Conservation (phyloP, 2,329 filamentous ascomycete species). For the Colletotrichum neosansevieriae region DNA sequence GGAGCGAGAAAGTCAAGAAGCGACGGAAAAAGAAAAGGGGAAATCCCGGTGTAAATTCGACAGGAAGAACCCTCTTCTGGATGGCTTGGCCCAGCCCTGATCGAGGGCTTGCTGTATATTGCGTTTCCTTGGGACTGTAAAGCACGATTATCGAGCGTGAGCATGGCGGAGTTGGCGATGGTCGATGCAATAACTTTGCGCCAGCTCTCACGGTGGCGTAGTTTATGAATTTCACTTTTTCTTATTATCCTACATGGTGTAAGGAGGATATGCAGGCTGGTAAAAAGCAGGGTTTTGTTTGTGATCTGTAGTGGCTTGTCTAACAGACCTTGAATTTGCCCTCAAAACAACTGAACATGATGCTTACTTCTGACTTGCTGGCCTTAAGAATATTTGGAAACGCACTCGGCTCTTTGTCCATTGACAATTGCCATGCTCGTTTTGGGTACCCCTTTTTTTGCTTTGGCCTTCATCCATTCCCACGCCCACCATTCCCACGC, state of each 20-base stretch:
- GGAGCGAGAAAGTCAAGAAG: constrained; percentile 14
- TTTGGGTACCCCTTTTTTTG: not conserved
- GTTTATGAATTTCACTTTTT: constrained; percentile 21
- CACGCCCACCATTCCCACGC: constrained; percentile 8
- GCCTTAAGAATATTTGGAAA: not conserved
- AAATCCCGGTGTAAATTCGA: constrained; percentile 4
- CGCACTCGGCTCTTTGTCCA: constrained; percentile 2
- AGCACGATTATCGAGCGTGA: constrained; percentile 18
- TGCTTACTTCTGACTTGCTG: not conserved
- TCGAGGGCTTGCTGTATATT: constrained; percentile 27
- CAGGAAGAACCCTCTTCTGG: constrained; percentile 6
- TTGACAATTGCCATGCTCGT: constrained; percentile 4
- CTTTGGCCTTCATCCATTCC: constrained; percentile 17
- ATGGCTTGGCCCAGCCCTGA: constrained; percentile 4
- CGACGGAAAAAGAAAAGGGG: constrained; percentile 5
- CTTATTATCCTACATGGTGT: constrained; percentile 36
- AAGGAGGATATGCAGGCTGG: constrained; percentile 33
- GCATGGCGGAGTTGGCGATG: not conserved
- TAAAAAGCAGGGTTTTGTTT: constrained; percentile 34
- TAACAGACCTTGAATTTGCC: constrained; percentile 34
- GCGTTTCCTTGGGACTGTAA: constrained; percentile 29
- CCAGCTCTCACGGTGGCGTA: constrained; percentile 1
- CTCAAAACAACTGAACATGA: constrained; percentile 7
- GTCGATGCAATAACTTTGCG: constrained; percentile 13
- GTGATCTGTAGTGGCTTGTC: constrained; percentile 35